Evolutionary conservation across 2,329 filamentous ascomycete species (phyloP), one percentile per base, ranked within the genome.

Genomic region (Trichoderma simmonsii): DNA sequence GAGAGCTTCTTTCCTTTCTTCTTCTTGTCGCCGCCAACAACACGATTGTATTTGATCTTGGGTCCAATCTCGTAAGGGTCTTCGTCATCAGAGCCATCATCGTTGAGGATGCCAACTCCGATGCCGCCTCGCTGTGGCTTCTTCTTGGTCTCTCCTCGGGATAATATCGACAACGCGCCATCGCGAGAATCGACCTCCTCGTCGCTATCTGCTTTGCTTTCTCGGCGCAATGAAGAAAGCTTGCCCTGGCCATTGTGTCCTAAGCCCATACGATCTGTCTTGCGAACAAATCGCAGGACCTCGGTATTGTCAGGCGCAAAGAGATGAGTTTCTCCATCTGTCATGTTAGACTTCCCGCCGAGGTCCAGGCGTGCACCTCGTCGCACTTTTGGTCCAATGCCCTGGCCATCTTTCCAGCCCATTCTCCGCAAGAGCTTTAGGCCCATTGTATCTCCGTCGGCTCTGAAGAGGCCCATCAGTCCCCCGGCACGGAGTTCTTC

Each of bases 351-450:
- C 6, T 78, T 77, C 30, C 80, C 80, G 57, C 82, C 85, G 1
- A 85, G 59, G 34, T 80, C 92, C 15, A 95, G 85, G 62, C 91
- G 87, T 48, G 94, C 93, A 78, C 86, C 87, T 63, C 96, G 88
- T 69, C 90, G 89, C 39, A 98, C 85, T 81, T 94, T 97, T 26
- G 94, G 94, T 0, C 96, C 96, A 73, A 98, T 90, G 4, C 96
- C 96, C 81, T 98, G 95, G 1, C 95, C 95, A 74, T 95, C 92
- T 77, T 92, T 93, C 96, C 96, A 99, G 18, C 95, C 96, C 95
- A 99, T 98, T 77, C 88, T 92, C 78, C 92, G 93, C 72, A 98
- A 84, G 18, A 99, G 85, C 78, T 93, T 95, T 15, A 92, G 86
- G 2, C 96, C 96, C 86, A 97, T 94, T 0, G 94, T 97, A 73